A percentile compares a stretch with the other conserved stretches of the same genome.
phyloP scores from a whole-genome alignment of 2,329 filamentous ascomycete genomes.

The Onygenales sp. region DNA sequence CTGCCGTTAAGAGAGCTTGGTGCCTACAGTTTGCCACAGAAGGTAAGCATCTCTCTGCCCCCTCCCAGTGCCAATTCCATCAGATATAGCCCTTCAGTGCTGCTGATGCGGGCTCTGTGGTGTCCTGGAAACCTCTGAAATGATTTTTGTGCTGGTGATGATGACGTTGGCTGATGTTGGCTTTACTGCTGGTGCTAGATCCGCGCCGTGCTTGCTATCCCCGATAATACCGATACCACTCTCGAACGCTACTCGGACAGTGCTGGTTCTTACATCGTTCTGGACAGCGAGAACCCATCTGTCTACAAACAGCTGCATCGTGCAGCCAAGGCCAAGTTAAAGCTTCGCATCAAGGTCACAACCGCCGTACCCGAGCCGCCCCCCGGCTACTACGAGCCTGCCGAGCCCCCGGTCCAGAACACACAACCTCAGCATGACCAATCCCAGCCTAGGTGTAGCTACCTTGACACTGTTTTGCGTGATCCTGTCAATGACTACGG shows the following conservation, averaged over 20 bases:
- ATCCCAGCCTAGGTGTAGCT: constrained; percentile 11
- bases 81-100: constrained; percentile 10
- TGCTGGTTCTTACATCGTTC: constrained; percentile 65
- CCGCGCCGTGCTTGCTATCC: constrained; percentile 57
- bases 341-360: constrained; percentile 78
- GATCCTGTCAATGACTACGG: not conserved
- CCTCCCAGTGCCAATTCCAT: constrained; percentile 2
- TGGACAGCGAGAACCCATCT: constrained; percentile 65
- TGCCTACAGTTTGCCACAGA: constrained; percentile 63
- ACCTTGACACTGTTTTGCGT: constrained; percentile 11
- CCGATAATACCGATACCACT: constrained; percentile 50
- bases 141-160: too few relatives aligned
- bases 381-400: constrained; percentile 5
- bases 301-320: constrained; percentile 97
- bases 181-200: constrained; percentile 44
- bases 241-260: constrained; percentile 97
- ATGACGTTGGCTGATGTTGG: constrained; percentile 1
- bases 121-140: not conserved
- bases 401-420: not conserved
- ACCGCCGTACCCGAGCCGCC: constrained; percentile 21
- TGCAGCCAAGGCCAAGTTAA: constrained; percentile 94
- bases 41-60: constrained; percentile 53
- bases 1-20: constrained; percentile 77
- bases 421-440: not conserved
- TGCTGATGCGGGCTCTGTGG: constrained; percentile 5